Evolutionary conservation across 106 monocot species (phyloP).

Genomic region (Platanthera zijinensis): DNA sequence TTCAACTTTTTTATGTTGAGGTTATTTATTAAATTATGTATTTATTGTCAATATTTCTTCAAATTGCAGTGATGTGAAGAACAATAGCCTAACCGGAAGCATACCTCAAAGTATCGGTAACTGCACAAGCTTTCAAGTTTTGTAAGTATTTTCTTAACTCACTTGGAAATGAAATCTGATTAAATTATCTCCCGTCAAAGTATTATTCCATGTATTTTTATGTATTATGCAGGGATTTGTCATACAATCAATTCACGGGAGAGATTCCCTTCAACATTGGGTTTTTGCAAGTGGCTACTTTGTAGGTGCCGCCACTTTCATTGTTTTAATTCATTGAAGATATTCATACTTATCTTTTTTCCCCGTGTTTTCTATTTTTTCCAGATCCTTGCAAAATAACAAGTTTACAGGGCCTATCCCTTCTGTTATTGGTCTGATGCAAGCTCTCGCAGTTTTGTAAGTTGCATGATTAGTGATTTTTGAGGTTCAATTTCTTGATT

Average conservation of each 20-base stretch:
- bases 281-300: conserved; percentile 92
- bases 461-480: conserved; percentile 7
- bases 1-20: background rate
- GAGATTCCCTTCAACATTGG: conserved; percentile 98
- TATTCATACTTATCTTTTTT: background rate
- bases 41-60: background rate
- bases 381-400: conserved; percentile 97
- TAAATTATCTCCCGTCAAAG: background rate
- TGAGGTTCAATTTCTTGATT: background rate
- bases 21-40: background rate
- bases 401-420: conserved; percentile 84
- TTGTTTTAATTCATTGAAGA: background rate
- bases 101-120: conserved; percentile 89
- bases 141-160: conserved; percentile 41
- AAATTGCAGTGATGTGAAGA: conserved; percentile 72
- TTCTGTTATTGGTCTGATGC: conserved; percentile 93
- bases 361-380: background rate
- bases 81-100: conserved; percentile 83
- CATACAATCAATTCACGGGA: conserved; percentile 76
- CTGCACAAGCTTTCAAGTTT: conserved; percentile 96
- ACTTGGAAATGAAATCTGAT: background rate
- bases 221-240: conserved; percentile 58
- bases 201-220: background rate
- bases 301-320: conserved; percentile 37
- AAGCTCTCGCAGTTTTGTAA: conserved; percentile 95